Base-by-base conservation (phyloP, 129 eudicot species). In the Flaveria ramosissima region DNA sequence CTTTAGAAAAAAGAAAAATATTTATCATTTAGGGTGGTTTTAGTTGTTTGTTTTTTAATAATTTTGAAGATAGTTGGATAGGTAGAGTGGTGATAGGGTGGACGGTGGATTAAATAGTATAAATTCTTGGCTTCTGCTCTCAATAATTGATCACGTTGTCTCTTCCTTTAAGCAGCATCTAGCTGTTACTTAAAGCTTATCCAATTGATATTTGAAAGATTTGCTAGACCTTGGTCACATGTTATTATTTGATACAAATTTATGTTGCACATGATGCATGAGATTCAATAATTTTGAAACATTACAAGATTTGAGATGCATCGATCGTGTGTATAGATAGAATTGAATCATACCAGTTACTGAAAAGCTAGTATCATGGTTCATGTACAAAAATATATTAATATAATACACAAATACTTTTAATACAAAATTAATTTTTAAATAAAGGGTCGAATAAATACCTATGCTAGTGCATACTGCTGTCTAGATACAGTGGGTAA, bases 111-210 rank as follows among this genome's bases (percentile, higher is more conserved):
- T 24, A 78, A 53, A 55, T 20, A 56, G 41, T 45, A 17, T n/a
- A 51, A 59, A 62, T 62, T 51, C 36, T 73, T 57, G 53, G 36
- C 41, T 32, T 66, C 6, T 3, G 60, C 9, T 6, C 19, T 67
- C 70, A 57, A 32, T 46, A 62, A 72, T n/a, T 70, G 68, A 47
- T 74, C 66, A 75, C 19, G 21, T 78, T 76, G 71, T 64, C 71
- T 52, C 76, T 63, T 60, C 81, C 74, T 67, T 70, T 45, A 26
- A 45, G 70, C 60, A 75, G 68, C 77, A 81, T 70, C 69, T 63
- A 59, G 72, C 78, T 53, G 61, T 75, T 68, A 61, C 75, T 77
- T 81, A 75, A 62, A 74, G 69, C 30, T 72, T 63, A 72, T 24
- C 57, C 82, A 71, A 72, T 45, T 52, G 70, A 62, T 57, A 50